phyloP scores from a whole-genome alignment of 2,329 filamentous ascomycete species.

The Herpotrichia juniperi region DNA sequence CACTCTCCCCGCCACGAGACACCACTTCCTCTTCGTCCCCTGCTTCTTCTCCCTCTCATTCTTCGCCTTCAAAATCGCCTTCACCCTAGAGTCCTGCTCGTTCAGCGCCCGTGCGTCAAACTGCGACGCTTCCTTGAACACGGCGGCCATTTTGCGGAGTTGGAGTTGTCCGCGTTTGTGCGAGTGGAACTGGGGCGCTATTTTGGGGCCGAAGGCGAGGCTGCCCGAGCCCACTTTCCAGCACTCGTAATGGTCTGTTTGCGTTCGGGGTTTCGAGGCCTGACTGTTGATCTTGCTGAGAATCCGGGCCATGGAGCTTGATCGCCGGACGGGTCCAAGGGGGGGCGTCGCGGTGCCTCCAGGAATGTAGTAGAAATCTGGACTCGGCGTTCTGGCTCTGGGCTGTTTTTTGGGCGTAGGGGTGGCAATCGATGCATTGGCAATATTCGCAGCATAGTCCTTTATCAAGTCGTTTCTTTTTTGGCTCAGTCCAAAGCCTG shows the following conservation, averaged over 20 bases:
- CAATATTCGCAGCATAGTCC: slow-evolving; percentile 14
- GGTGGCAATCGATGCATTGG: slow-evolving; percentile 1
- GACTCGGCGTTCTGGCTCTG: slow-evolving; percentile 10
- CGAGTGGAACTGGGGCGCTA: slow-evolving; percentile 4
- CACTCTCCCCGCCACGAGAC: slow-evolving; percentile 13
- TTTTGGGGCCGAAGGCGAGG: slow-evolving; percentile 11
- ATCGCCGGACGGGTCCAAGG: slow-evolving; percentile 11
- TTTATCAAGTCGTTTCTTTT: slow-evolving; percentile 4
- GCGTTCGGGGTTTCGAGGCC: not conserved
- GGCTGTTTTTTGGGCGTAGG: not conserved
- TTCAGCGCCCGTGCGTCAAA: slow-evolving; percentile 4
- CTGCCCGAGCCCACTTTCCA: slow-evolving; percentile 15
- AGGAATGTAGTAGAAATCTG: slow-evolving; percentile 12
- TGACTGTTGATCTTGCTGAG: slow-evolving; percentile 6
- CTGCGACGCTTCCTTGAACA: slow-evolving; percentile 15
- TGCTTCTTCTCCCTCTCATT: slow-evolving; percentile 15
- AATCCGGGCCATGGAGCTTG: slow-evolving; percentile 16
- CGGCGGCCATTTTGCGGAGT: slow-evolving; percentile 15
- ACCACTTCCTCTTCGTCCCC: slow-evolving; percentile 13
- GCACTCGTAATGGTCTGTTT: slow-evolving; percentile 15
- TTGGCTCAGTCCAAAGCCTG: slow-evolving; percentile 13
- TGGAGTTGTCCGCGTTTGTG: slow-evolving; percentile 19
- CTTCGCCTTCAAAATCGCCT: slow-evolving; percentile 16
- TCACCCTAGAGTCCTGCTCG: slow-evolving; percentile 15
- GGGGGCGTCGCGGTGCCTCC: not conserved